Evolutionary conservation across 768 basidiomycete genomes (phyloP), one percentile per base, ranked within the genome.

Genomic region (Lyophyllum shimeji): DNA sequence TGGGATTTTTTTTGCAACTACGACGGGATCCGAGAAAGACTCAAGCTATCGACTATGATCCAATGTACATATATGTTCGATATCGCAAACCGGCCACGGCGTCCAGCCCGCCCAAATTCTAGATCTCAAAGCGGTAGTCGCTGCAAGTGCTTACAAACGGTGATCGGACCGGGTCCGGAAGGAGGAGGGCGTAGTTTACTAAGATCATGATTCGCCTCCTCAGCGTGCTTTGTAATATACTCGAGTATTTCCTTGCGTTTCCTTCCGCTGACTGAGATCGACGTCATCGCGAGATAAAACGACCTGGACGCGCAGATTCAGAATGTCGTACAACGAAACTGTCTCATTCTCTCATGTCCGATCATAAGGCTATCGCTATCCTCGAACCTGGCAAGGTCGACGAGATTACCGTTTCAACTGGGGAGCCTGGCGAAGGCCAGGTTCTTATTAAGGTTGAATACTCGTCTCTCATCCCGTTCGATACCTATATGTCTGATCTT

Each of bases 341-440:
- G 45, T n/a, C 17, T 27, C 45, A 46, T 18, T n/a, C 17, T 7
- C 18, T 48, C 54, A 74, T 72, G 70, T 46, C 71, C 49, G 77
- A 69, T 1, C 79, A 82, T 58, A 71, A 63, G 9, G 80, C 75
- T 9, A 67, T 81, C 45, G 80, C 76, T 7, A 67, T 71, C 6
- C 69, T 65, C 7, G 60, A 74, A 31, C 62, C 68, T 52, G 73
- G 75, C 6, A 61, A 66, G 4, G 57, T 77, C 33, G 74, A 75
- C 21, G 69, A 46, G 8, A 68, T 75, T n/a, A 63, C 67, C 25
- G 60, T 75, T 21, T 58, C 65, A 18, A 76, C 75, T 11, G 27
- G 40, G 17, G 55, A 40, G n/a, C 76, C 75, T 13, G 65, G 63
- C 11, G 51, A 60, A 1, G 70, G 67, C 13, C 65, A 76, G 50